Conservation (phyloP, 257 asterid genomes). For the Primulina tabacum region DNA sequence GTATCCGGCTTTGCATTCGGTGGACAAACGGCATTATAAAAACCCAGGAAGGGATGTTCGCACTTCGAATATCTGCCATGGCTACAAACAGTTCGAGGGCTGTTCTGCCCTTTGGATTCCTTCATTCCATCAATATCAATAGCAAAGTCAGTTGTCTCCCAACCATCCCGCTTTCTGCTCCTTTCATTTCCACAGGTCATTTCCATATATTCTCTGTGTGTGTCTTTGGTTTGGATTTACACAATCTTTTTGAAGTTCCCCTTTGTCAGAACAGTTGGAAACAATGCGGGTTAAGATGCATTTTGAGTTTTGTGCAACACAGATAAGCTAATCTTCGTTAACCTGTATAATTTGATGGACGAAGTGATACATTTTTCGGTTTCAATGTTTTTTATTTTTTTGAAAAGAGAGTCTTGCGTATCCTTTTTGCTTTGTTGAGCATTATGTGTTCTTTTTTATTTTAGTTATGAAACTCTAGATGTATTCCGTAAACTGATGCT, state of each 20-base stretch:
- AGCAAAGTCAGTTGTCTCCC: constrained; percentile 24
- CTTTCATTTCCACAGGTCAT: constrained; percentile 56
- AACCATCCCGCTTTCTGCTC: constrained; percentile 32
- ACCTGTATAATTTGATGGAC: not conserved
- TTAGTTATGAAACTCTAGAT: not conserved
- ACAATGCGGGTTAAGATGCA: not conserved
- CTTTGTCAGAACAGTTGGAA: constrained; percentile 3
- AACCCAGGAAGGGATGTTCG: constrained; percentile 28
- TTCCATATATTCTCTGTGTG: not conserved
- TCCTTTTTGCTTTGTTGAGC: not conserved
- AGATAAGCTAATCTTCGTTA: not conserved
- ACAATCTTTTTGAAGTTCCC: not conserved
- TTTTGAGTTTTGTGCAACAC: not conserved
- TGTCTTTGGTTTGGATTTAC: not conserved
- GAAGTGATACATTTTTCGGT: constrained; percentile 1
- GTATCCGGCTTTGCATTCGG: no score
- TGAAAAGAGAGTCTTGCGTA: constrained; percentile 5
- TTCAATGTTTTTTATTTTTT: not conserved
- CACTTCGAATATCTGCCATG: constrained; percentile 40
- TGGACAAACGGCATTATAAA: no score
- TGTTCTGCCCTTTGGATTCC: constrained; percentile 25
- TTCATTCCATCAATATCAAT: constrained; percentile 25
- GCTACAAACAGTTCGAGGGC: constrained; percentile 39
- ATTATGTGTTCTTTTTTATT: no score
- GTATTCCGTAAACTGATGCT: not conserved